phyloP scores from a whole-genome alignment of 345 rosid genomes.

The Orychophragmus violaceus region DNA sequence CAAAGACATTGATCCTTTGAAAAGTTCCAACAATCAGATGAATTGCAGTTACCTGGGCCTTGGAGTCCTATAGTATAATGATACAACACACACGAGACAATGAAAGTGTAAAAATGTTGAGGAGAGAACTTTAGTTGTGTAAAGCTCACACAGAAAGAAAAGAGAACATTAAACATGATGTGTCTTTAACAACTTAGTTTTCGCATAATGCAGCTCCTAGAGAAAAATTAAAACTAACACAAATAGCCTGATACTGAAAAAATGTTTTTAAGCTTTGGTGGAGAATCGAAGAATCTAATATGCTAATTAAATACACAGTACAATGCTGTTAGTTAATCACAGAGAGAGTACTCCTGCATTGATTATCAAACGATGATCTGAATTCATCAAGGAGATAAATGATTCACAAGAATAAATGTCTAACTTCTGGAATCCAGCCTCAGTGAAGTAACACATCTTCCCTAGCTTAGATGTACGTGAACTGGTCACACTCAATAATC shows the following conservation, averaged over 20 bases:
- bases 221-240: not conserved
- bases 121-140: not conserved
- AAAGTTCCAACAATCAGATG: conserved; percentile 78
- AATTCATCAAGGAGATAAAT: not conserved
- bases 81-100: not conserved
- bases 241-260: not conserved
- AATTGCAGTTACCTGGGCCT: conserved; percentile 76
- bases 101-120: not conserved
- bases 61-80: conserved; percentile 58
- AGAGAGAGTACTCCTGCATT: not conserved
- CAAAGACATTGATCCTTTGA: conserved; percentile 84
- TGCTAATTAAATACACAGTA: not conserved
- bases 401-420: not conserved
- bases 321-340: not conserved
- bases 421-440: not conserved
- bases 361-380: not conserved
- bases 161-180: not conserved
- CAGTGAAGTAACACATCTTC: conserved; percentile 1
- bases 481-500: not conserved
- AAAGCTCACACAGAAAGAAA: conserved; percentile 4
- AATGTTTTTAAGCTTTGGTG: not conserved
- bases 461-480: not conserved
- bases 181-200: not conserved
- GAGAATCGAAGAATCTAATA: not conserved
- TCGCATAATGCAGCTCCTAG: not conserved